phyloP scores from a whole-genome alignment of 2,329 filamentous ascomycete genomes.

The Nigrospora sphaerica region DNA sequence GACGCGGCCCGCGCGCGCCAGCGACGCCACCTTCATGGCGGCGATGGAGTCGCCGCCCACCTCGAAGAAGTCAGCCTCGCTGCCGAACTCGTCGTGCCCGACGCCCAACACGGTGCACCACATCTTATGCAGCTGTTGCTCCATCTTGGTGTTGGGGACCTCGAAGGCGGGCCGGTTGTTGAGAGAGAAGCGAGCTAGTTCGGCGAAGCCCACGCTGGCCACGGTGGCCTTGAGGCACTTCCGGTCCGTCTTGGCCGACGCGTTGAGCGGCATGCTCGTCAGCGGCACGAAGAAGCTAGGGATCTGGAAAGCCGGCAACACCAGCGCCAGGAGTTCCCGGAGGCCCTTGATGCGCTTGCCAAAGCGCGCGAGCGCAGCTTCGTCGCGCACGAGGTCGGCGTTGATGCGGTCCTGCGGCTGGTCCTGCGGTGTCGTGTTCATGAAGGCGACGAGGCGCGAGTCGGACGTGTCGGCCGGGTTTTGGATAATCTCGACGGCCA shows the following conservation, averaged over 20 bases:
- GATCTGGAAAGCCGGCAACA: constrained; percentile 4
- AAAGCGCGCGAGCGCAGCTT: neutral
- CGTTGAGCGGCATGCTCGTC: constrained; percentile 3
- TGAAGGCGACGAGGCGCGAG: neutral
- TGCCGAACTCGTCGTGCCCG: neutral
- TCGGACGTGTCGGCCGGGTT: neutral
- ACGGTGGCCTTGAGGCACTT: neutral
- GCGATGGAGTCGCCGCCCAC: constrained; percentile 22
- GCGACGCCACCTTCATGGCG: constrained; percentile 34
- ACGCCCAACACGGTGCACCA: neutral
- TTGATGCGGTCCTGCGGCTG: neutral
- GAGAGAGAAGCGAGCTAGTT: neutral
- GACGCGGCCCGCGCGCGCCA: neutral
- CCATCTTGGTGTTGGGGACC: neutral
- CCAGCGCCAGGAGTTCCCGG: neutral
- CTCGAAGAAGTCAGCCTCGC: constrained; percentile 20
- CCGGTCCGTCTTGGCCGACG: constrained; percentile 5
- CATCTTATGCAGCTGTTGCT: neutral
- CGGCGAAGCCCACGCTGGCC: neutral
- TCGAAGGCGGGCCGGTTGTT: neutral
- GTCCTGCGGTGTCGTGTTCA: neutral
- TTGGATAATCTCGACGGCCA: neutral
- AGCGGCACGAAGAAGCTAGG: constrained; percentile 5
- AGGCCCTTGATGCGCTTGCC: neutral
- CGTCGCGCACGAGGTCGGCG: neutral